Evolutionary conservation across 257 asterid species (phyloP), one percentile per base, ranked within the genome.

Genomic region (Petunia axillaris): DNA sequence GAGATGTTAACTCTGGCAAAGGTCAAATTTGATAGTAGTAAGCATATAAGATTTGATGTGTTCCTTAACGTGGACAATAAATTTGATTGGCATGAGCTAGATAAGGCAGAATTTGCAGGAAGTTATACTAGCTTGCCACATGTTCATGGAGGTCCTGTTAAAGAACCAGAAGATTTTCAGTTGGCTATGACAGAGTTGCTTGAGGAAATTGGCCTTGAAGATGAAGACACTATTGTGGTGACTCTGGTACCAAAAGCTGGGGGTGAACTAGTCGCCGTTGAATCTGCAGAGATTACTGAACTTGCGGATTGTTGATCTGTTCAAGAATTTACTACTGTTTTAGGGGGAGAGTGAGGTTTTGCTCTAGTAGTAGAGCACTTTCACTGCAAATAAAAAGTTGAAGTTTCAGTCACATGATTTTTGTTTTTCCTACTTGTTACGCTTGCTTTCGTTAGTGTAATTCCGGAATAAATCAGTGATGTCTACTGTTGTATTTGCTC

Each of bases 201-300:
- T 55, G 84, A 78, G 74, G 87, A 84, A 2, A 40, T 81, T 41
- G 80, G 78, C 37, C 83, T n/a, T 43, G 87, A 81, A 60, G 85
- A 73, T 3, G 87, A 84, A 15, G 87, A 84, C 2, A 13, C 68
- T 2, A 4, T 84, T 50, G 46, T 81, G 83, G 87, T 84, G 58
- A 70, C 81, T 77, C 74, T 84, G 85, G 87, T 73, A 16, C 85
- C 85, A n/a, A 84, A 43, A 43, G 41, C 64, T 38, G 77, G 64
- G 3, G 64, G 76, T 35, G 70, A 40, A 9, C 13, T 64, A 4
- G n/a, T 36, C 70, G 7, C 70, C 70, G 8, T 64, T 64, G 40
- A 35, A 4, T 37, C 11, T 36, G 39, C 71, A 4, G 71, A 50
- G 55, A 50, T 50, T 8, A 25, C 25, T 25, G 54, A 50, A 50